Base-by-base conservation (phyloP, 2,329 filamentous ascomycete genomes). In the Exophiala sideris region DNA sequence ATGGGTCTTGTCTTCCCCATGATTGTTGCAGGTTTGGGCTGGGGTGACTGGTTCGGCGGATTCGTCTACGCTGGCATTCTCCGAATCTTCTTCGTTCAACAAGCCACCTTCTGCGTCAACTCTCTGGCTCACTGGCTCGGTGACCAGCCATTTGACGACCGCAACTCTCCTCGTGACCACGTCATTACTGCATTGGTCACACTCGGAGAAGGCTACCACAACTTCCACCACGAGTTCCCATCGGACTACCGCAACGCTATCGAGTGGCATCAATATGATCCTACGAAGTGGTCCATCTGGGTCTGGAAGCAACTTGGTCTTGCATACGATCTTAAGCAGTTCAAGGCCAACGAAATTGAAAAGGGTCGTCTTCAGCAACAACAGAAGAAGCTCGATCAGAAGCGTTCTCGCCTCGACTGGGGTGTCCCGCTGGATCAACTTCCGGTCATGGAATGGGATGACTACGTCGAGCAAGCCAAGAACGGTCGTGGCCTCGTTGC, bases 171-270 rank as follows among this genome's bases (percentile, higher is more conserved):
- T 60, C 86, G 90, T 70, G 89, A 95, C 67, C 89, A 95, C 73
- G 81, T 92, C 68, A 83, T 95, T 73, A 95, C 89, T 38, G 89
- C 89, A 41, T 76, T 95, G 14, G 85, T 90, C 64, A 95, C 89
- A 40, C 85, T 95, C 18, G 89, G 89, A 45, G 89, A 91, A 75
- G 89, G 89, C 29, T 95, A 95, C 77, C 89, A 95, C 81, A 95
- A 95, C 81, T 95, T 95, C 81, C 89, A 95, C 76, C 89, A 95
- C 80, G 89, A 95, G 73, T 95, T 95, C 76, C 90, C 90, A 50
- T 92, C 88, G 9, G 89, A 95, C 73, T 95, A 94, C 83, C 88
- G 89, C 70, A 95, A 95, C 70, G 89, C 89, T 58, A 92, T 94
- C 64, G 80, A 90, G 73, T 95, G 89, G 89, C 87, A 85, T 76